Conservation (phyloP, 2,329 filamentous ascomycete genomes). For the Anthostomella pinea region DNA sequence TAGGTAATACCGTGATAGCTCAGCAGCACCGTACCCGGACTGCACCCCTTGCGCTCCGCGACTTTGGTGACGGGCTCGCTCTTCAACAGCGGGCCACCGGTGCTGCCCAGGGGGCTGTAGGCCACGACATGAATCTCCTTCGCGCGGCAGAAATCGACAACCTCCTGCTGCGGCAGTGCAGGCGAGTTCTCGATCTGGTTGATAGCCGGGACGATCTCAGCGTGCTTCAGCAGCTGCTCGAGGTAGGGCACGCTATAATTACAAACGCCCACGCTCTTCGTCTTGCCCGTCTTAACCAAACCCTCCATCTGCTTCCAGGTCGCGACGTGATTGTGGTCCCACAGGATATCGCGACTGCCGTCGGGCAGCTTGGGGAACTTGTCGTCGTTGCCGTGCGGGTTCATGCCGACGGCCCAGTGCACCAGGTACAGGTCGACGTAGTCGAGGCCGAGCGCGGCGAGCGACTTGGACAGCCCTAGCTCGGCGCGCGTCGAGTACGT, state of each 20-base stretch:
- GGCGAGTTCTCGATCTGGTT: constrained; percentile 77
- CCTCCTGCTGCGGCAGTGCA: constrained; percentile 67
- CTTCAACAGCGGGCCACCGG: constrained; percentile 61
- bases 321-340: constrained; percentile 65
- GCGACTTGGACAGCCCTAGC: constrained; percentile 67
- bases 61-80: constrained; percentile 62
- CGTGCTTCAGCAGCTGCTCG: constrained; percentile 49
- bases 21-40: constrained; percentile 62
- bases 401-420: constrained; percentile 83
- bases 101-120: constrained; percentile 66
- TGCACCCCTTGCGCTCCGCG: constrained; percentile 60
- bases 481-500: constrained; percentile 71
- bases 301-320: constrained; percentile 78
- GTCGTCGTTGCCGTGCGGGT: constrained; percentile 70
- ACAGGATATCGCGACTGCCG: constrained; percentile 70
- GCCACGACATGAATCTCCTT: constrained; percentile 71
- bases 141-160: constrained; percentile 64
- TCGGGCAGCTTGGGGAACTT: constrained; percentile 72
- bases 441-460: constrained; percentile 71
- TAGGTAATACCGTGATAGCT: constrained; percentile 62
- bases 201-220: constrained; percentile 58
- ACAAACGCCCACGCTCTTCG: constrained; percentile 52
- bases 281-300: constrained; percentile 58
- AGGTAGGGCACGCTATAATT: constrained; percentile 59
- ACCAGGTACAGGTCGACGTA: constrained; percentile 81